A percentile compares a stretch with the other conserved stretches of the same genome.
These are phyloP conservation scores for Helianthus tuberosus DNA, from an alignment of 129 eudicot genomes.

Conservation along the genomic window DNA sequence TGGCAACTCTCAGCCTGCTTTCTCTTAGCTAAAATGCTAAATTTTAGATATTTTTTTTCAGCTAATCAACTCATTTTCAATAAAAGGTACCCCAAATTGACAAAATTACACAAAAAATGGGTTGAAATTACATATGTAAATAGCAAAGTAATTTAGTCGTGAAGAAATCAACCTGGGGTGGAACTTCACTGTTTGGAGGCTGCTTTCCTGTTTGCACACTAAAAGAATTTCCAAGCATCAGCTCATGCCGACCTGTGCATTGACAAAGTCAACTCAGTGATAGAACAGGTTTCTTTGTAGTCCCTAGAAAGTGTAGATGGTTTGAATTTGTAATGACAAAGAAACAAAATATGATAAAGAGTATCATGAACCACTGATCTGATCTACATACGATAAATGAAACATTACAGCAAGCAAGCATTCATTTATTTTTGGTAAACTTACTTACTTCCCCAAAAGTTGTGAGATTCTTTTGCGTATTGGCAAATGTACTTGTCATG, in stretches of 20 bases:
- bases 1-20: background rate
- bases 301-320: slow-evolving; percentile 15
- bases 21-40: background rate
- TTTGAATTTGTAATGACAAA: background rate
- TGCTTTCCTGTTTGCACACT: slow-evolving; percentile 39
- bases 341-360: background rate
- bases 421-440: background rate
- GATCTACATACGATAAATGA: background rate
- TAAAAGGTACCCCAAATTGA: slow-evolving; percentile 1
- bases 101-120: background rate
- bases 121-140: background rate
- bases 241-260: slow-evolving; percentile 75
- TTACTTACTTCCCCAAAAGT: slow-evolving; percentile 95
- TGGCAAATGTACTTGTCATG: slow-evolving; percentile 93
- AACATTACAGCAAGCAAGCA: background rate
- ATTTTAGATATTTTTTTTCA: background rate
- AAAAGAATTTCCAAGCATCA: slow-evolving; percentile 84
- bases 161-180: slow-evolving; percentile 71
- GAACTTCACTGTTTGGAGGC: slow-evolving; percentile 73
- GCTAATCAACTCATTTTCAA: slow-evolving; percentile 2
- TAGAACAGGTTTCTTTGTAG: background rate
- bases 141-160: slow-evolving; percentile 9
- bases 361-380: background rate
- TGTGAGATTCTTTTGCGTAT: slow-evolving; percentile 61
- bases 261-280: slow-evolving; percentile 27